Conservation (phyloP, 208 protist genomes). For the Histomonas meleagridis region DNA sequence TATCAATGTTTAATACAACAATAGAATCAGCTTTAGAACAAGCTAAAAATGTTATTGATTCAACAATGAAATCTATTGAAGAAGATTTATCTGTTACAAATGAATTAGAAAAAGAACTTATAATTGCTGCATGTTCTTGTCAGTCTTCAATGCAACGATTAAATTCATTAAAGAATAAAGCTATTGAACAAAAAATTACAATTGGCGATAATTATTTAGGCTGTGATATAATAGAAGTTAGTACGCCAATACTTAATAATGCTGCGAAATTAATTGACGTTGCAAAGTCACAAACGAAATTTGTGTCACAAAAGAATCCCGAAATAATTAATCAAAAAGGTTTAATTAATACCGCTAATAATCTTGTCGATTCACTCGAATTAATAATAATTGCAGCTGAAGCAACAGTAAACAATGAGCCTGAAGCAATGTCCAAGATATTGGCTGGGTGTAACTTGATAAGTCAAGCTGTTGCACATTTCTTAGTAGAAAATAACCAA, state of each 20-base stretch:
- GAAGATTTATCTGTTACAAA: neutral
- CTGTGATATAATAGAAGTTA: neutral
- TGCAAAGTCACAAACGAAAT: neutral
- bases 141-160: neutral
- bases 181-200: neutral
- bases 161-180: neutral
- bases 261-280: slow-evolving; percentile 11
- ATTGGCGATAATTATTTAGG: neutral
- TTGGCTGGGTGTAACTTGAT: neutral
- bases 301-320: neutral
- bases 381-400: slow-evolving; percentile 6
- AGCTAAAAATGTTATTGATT: neutral
- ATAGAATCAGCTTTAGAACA: neutral
- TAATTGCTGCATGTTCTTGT: neutral
- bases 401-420: neutral
- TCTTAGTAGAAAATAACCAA: neutral
- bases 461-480: neutral
- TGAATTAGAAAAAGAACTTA: slow-evolving; percentile 1
- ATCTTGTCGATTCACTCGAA: neutral
- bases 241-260: neutral
- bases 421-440: neutral
- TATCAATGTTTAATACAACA: neutral
- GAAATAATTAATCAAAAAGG: neutral
- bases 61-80: neutral
- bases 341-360: neutral